These are phyloP conservation scores for Metschnikowia cerradonensis DNA, from an alignment of 805 yeast genomes.

Conservation along the genomic window DNA sequence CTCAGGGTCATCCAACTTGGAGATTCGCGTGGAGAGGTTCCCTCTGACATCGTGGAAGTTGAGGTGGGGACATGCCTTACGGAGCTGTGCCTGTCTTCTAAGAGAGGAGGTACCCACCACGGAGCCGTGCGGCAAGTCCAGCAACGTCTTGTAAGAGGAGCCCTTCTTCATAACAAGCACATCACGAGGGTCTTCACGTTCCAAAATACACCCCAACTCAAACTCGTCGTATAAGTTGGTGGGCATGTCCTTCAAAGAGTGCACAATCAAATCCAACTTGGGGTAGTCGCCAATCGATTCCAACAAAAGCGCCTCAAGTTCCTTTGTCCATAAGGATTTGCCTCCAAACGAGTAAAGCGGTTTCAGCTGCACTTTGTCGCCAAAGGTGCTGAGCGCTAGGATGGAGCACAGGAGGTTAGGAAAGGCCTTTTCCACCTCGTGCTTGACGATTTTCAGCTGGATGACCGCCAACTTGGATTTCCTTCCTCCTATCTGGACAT, in stretches of 20 bases:
- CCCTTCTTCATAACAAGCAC: conserved; percentile 73
- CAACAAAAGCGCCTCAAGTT: conserved; percentile 74
- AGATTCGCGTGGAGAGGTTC: conserved; percentile 65
- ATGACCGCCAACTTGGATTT: conserved; percentile 81
- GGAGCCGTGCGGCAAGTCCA: conserved; percentile 78
- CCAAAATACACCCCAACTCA: conserved; percentile 79
- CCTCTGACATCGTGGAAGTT: conserved; percentile 86
- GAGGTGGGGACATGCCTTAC: conserved; percentile 72
- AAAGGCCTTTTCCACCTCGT: conserved; percentile 50
- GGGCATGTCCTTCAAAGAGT: conserved; percentile 90
- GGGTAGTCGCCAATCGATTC: conserved; percentile 58
- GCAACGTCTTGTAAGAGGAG: conserved; percentile 58
- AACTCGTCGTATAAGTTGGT: conserved; percentile 87
- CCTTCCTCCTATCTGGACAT: conserved; percentile 75
- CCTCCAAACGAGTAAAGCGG: conserved; percentile 96
- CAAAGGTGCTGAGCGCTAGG: conserved; percentile 77
- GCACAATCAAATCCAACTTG: conserved; percentile 83
- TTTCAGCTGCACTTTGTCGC: conserved; percentile 79
- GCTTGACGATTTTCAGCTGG: conserved; percentile 75
- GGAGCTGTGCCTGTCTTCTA: conserved; percentile 87
- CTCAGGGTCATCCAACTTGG: conserved; percentile 71
- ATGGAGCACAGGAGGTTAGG: conserved; percentile 72
- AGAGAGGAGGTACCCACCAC: conserved; percentile 94
- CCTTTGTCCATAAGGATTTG: conserved; percentile 94
- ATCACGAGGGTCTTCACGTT: conserved; percentile 91